Evolutionary conservation across 805 yeast species (phyloP).

Genomic region (Wickerhamiella occidentalis): DNA sequence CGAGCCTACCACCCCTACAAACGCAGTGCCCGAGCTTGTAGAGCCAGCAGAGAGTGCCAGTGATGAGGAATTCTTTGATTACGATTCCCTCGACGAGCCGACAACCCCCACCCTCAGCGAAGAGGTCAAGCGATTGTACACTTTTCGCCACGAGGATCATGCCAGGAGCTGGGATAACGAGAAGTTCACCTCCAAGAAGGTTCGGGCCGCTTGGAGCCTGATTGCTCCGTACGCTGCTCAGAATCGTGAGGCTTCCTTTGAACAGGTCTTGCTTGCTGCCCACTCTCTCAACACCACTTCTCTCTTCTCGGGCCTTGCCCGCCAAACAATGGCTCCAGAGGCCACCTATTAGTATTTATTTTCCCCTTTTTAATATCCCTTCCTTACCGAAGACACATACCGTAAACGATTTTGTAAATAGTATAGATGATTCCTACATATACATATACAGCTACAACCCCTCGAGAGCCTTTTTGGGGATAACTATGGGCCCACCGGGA

Average conservation of each 20-base stretch:
- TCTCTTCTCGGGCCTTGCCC: conserved; percentile 25
- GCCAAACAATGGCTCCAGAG: conserved; percentile 24
- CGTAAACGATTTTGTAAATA: not conserved
- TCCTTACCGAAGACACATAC: too few relatives aligned
- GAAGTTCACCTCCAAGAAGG: conserved; percentile 6
- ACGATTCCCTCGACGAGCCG: conserved; percentile 17
- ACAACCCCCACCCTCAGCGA: conserved; percentile 1
- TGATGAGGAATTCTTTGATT: conserved; percentile 20
- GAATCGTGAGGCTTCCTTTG: conserved; percentile 20
- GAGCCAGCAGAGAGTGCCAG: conserved; percentile 3
- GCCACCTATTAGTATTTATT: conserved; percentile 10
- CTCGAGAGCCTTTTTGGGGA: conserved; percentile 18
- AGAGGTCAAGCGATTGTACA: not conserved
- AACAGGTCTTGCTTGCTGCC: conserved; percentile 21
- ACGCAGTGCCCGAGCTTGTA: not conserved
- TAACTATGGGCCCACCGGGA: conserved; percentile 67
- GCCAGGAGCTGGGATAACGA: conserved; percentile 8
- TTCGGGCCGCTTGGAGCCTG: conserved; percentile 20
- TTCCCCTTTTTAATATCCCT: not conserved
- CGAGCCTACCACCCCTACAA: not conserved
- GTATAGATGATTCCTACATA: too few relatives aligned
- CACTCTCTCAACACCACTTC: conserved; percentile 23
- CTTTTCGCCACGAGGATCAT: not conserved
- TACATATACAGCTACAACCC: too few relatives aligned
- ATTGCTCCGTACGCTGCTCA: conserved; percentile 18